phyloP scores from a whole-genome alignment of 345 rosid genomes.

The Acer yangbiense region DNA sequence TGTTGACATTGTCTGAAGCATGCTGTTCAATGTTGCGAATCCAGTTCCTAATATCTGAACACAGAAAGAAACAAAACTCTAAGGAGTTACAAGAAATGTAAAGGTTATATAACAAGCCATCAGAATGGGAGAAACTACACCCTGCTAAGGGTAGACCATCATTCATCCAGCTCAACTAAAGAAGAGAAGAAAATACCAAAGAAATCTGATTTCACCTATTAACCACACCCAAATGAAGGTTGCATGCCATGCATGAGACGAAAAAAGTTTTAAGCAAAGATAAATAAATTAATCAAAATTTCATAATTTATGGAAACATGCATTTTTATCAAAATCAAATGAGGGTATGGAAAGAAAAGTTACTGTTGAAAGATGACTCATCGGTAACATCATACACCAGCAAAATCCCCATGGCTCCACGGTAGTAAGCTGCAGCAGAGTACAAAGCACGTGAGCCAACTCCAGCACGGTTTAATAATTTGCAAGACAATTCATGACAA shows the following conservation, averaged over 20 bases:
- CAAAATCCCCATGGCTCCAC: conserved; percentile 88
- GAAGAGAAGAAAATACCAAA: not conserved
- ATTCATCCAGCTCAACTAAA: conserved; percentile 15
- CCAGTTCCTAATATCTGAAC: conserved; percentile 93
- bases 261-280: not conserved
- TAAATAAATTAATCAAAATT: not conserved
- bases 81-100: conserved; percentile 18
- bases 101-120: not conserved
- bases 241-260: not conserved
- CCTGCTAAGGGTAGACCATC: conserved; percentile 6
- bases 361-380: conserved; percentile 83
- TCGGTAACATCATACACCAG: conserved; percentile 83
- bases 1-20: conserved; percentile 96
- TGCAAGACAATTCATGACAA: not conserved
- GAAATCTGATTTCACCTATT: conserved; percentile 2
- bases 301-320: conserved; percentile 2
- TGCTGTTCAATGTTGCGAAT: conserved; percentile 97
- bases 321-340: not conserved
- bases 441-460: conserved; percentile 16
- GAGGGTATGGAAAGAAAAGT: conserved; percentile 6
- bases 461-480: conserved; percentile 3
- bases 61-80: conserved; percentile 14
- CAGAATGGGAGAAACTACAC: conserved; percentile 7
- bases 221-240: not conserved
- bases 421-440: conserved; percentile 61